Conservation (phyloP, 1,284 basidiomycete genomes). For the Microbotryum lychnidis-dioicae region DNA sequence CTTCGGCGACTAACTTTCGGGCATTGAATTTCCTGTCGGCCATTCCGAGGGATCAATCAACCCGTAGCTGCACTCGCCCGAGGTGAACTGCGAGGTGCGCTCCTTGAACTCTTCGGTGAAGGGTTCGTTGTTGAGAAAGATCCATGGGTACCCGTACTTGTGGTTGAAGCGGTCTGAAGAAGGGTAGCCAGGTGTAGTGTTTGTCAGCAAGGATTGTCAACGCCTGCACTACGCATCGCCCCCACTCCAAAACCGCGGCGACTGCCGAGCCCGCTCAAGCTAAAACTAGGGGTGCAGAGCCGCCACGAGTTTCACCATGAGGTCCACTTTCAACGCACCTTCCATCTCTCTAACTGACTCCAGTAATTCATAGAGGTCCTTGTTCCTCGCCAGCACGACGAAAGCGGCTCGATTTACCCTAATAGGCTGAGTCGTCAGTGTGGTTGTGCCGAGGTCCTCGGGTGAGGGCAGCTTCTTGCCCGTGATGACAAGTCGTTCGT, state of each 20-base stretch:
- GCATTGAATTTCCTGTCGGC: too few relatives aligned
- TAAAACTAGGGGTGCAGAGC: neutral
- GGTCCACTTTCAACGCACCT: conserved; percentile 4
- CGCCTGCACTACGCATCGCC: too few relatives aligned
- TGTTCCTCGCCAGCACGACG: conserved; percentile 38
- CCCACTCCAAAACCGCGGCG: too few relatives aligned
- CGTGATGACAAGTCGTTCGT: too few relatives aligned
- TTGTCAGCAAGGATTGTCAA: too few relatives aligned
- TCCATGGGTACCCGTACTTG: conserved; percentile 40
- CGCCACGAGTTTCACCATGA: too few relatives aligned
- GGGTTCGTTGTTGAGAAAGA: conserved; percentile 42
- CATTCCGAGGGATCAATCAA: conserved; percentile 47
- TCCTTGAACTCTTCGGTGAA: conserved; percentile 42
- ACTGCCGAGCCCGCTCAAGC: too few relatives aligned
- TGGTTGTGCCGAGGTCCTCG: too few relatives aligned
- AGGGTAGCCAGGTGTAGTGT: neutral
- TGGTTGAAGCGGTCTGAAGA: conserved; percentile 36
- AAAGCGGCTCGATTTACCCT: conserved; percentile 32
- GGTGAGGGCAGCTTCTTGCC: too few relatives aligned
- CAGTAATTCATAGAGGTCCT: conserved; percentile 36
- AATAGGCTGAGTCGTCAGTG: too few relatives aligned
- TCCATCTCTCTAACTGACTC: conserved; percentile 29
- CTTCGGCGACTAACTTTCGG: too few relatives aligned
- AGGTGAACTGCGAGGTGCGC: conserved; percentile 34
- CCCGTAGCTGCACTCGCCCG: conserved; percentile 52